phyloP scores from a whole-genome alignment of 768 basidiomycete genomes.

The Omphalotus guepiniiformis region DNA sequence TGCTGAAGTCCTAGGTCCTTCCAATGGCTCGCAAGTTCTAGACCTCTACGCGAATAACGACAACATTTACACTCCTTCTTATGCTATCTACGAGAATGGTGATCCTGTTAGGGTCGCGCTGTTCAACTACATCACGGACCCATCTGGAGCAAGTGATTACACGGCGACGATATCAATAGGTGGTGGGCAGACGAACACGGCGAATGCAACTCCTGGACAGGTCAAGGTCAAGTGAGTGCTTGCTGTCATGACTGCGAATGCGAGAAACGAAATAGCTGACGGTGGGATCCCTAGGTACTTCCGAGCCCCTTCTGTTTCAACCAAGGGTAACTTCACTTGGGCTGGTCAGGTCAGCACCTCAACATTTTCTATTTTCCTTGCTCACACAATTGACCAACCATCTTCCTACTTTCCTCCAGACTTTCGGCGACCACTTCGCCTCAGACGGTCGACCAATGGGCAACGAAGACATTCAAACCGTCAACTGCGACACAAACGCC shows the following conservation, averaged over 20 bases:
- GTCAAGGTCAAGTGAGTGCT: conserved; percentile 50
- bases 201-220: conserved; percentile 32
- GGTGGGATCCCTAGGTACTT: conserved; percentile 41
- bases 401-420: conserved; percentile 32
- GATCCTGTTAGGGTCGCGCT: conserved; percentile 57
- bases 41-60: conserved; percentile 54
- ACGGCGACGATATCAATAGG: conserved; percentile 45
- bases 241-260: neutral
- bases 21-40: conserved; percentile 59
- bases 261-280: neutral
- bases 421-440: conserved; percentile 55
- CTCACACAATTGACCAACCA: neutral
- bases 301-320: conserved; percentile 48
- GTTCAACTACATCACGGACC: conserved; percentile 70
- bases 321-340: conserved; percentile 70
- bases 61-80: conserved; percentile 58
- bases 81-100: conserved; percentile 74
- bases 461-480: conserved; percentile 46
- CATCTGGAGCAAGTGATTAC: conserved; percentile 49
- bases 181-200: conserved; percentile 33
- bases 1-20: conserved; percentile 66
- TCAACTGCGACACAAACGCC: conserved; percentile 49
- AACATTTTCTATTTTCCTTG: conserved; percentile 5
- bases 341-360: conserved; percentile 55
- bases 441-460: conserved; percentile 69